Percentiles rank a stretch among this genome's conserved stretches.
Evolutionary conservation across 192 early-diverging fungal species (phyloP).

Genomic region (Mortierella hygrophila): DNA sequence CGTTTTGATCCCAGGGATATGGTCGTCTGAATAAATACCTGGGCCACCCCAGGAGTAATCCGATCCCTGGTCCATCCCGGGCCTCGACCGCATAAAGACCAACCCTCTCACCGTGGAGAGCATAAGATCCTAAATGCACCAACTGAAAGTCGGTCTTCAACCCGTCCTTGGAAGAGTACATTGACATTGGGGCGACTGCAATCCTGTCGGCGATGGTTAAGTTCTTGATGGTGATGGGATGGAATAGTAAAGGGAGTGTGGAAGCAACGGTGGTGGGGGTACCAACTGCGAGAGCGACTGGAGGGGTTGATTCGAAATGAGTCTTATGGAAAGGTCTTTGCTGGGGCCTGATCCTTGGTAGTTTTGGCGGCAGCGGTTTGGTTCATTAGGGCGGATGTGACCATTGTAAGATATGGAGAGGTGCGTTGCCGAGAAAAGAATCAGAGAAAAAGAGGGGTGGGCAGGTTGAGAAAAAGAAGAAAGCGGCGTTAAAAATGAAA

Average conservation of each 20-base stretch:
- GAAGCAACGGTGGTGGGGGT: slow-evolving; percentile 31
- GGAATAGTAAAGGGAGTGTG: slow-evolving; percentile 63
- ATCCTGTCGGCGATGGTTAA: slow-evolving; percentile 83
- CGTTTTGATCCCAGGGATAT: slow-evolving; percentile 71
- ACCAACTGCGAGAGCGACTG: slow-evolving; percentile 9
- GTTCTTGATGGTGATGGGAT: slow-evolving; percentile 74
- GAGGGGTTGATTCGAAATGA: slow-evolving; percentile 21
- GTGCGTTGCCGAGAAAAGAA: background rate
- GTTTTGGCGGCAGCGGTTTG: background rate
- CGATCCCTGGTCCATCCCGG: slow-evolving; percentile 81
- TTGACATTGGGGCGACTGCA: slow-evolving; percentile 87
- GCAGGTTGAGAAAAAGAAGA: background rate
- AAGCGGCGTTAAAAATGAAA: background rate
- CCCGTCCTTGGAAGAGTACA: slow-evolving; percentile 78
- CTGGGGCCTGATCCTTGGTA: background rate
- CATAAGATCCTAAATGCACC: slow-evolving; percentile 73
- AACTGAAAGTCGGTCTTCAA: slow-evolving; percentile 77
- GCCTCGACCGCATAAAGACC: slow-evolving; percentile 75
- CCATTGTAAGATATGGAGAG: background rate
- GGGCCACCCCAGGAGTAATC: slow-evolving; percentile 76
- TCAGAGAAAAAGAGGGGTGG: background rate
- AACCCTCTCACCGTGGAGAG: slow-evolving; percentile 84
- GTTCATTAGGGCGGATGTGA: background rate
- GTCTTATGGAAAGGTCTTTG: slow-evolving; percentile 28
- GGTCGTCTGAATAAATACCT: slow-evolving; percentile 88